phyloP scores from a whole-genome alignment of 2,329 filamentous ascomycete genomes.

The Sporothrix euskadiensis region DNA sequence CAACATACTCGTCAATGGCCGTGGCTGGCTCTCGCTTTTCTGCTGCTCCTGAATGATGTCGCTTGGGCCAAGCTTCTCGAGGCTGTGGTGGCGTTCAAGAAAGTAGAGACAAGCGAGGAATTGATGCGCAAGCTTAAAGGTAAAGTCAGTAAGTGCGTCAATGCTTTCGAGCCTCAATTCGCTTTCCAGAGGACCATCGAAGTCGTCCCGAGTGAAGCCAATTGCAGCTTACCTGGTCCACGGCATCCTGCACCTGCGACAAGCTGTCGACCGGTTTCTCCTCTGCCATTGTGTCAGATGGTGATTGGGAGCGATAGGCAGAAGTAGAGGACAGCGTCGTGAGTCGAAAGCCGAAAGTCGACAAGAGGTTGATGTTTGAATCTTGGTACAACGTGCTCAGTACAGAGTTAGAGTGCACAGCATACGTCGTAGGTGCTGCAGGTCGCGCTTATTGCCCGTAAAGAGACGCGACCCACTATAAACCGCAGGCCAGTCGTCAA shows the following conservation, averaged over 20 bases:
- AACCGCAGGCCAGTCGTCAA: not conserved
- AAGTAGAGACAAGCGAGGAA: conserved; percentile 68
- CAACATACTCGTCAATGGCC: conserved; percentile 29
- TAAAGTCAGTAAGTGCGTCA: conserved; percentile 8
- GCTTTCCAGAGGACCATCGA: not conserved
- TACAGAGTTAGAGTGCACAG: not conserved
- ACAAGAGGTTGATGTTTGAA: not conserved
- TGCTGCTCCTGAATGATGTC: conserved; percentile 63
- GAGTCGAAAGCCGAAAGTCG: not conserved
- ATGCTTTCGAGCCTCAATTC: not conserved
- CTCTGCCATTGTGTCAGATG: conserved; percentile 28
- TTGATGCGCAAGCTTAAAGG: conserved; percentile 62
- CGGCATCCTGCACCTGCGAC: conserved; percentile 81
- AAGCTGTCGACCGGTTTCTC: conserved; percentile 68
- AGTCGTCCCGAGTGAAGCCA: not conserved
- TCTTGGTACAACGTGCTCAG: not conserved
- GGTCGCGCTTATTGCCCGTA: conserved; percentile 1
- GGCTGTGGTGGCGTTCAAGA: conserved; percentile 67
- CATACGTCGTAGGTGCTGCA: not conserved
- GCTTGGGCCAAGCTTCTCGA: conserved; percentile 57
- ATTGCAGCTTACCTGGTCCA: conserved; percentile 65
- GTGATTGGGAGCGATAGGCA: not conserved
- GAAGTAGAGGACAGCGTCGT: not conserved
- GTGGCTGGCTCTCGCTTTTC: conserved; percentile 32
- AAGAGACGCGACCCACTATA: not conserved